phyloP scores from a whole-genome alignment of 2,329 filamentous ascomycete genomes.

The Truncatella angustata region DNA sequence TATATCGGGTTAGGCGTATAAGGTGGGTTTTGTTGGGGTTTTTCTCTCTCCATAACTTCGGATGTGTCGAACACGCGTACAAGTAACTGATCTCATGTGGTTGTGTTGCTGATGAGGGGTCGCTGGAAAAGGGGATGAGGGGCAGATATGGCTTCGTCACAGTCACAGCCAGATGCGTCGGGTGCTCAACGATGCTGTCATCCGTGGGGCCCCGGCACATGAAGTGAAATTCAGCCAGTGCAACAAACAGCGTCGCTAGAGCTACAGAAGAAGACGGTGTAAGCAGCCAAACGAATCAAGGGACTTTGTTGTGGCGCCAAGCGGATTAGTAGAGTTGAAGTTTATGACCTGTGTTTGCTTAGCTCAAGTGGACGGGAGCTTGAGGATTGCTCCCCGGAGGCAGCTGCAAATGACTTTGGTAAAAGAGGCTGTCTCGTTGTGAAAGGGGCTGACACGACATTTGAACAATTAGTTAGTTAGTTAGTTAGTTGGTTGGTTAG shows the following conservation, averaged over 20 bases:
- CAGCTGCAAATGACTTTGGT: not conserved
- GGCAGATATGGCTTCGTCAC: not conserved
- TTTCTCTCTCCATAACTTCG: no score
- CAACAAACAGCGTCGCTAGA: not conserved
- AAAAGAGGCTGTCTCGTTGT: not conserved
- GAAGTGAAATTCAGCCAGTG: not conserved
- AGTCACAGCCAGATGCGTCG: not conserved
- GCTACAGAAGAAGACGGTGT: not conserved
- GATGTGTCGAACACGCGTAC: not conserved
- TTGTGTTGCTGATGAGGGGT: not conserved
- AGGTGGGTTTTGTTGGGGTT: not conserved
- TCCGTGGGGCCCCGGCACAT: not conserved
- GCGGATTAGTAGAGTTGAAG: not conserved
- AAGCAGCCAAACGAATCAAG: not conserved
- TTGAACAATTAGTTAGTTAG: no score
- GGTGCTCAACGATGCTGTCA: not conserved
- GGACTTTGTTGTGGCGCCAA: conserved; percentile 1
- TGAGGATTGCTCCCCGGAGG: not conserved
- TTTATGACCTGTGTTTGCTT: not conserved
- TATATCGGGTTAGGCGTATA: not conserved
- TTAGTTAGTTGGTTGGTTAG: no score
- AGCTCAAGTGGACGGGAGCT: not conserved
- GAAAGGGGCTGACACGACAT: no score
- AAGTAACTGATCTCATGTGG: not conserved
- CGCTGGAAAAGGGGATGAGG: not conserved